Conservation (phyloP, 2,329 filamentous ascomycete species). For the Penicillium sp. region DNA sequence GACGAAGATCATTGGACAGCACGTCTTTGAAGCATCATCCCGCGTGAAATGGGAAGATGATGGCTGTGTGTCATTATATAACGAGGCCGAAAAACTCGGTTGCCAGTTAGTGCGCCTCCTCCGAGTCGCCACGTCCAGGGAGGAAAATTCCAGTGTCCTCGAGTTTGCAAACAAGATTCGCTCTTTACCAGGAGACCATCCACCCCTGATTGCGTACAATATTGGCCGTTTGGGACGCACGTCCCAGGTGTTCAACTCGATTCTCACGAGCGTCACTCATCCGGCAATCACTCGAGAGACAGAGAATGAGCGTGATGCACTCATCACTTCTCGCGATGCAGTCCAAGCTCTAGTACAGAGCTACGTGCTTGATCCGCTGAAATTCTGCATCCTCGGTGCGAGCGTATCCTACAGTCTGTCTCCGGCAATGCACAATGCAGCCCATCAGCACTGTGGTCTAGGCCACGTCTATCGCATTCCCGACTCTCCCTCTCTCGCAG, state of each 20-base stretch:
- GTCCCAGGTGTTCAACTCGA: constrained; percentile 48
- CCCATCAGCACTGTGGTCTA: constrained; percentile 43
- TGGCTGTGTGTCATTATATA: constrained; percentile 35
- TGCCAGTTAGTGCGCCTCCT: constrained; percentile 46
- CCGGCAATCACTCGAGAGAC: constrained; percentile 33
- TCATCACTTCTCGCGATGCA: constrained; percentile 42
- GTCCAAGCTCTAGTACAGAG: constrained; percentile 44
- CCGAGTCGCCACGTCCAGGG: constrained; percentile 36
- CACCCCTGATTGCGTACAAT: constrained; percentile 45
- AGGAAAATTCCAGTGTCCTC: constrained; percentile 41
- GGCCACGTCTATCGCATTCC: constrained; percentile 44
- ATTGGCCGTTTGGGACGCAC: constrained; percentile 44
- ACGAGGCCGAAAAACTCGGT: constrained; percentile 39
- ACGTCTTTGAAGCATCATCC: constrained; percentile 34
- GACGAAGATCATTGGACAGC: constrained; percentile 46
- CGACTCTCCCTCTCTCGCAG: constrained; percentile 39
- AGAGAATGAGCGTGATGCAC: constrained; percentile 32
- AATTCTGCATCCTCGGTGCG: constrained; percentile 47
- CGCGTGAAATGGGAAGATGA: constrained; percentile 39
- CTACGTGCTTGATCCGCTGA: constrained; percentile 45
- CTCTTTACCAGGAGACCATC: constrained; percentile 32
- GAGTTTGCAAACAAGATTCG: constrained; percentile 43
- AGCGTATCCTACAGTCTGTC: constrained; percentile 47
- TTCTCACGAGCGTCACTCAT: constrained; percentile 46
- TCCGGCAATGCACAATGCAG: constrained; percentile 48